A percentile compares a stretch with the other conserved stretches of the same genome.
These are phyloP conservation scores for Cladophialophora psammophila DNA, from an alignment of 2,329 filamentous ascomycete species.

Conservation along the genomic window DNA sequence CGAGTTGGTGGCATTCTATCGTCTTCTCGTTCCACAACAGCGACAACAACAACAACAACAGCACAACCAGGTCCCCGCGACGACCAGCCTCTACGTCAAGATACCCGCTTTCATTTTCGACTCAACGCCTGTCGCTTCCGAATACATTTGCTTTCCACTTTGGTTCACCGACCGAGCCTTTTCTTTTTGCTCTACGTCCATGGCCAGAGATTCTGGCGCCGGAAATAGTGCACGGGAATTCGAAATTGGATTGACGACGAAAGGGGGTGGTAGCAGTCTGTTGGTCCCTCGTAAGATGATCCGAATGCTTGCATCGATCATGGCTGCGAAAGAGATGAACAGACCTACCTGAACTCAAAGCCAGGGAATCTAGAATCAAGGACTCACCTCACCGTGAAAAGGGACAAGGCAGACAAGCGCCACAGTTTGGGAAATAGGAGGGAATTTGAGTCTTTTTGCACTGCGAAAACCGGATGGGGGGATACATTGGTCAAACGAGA, in stretches of 20 bases:
- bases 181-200: conserved; percentile 17
- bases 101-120: conserved; percentile 15
- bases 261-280: not conserved
- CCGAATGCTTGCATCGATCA: conserved; percentile 14
- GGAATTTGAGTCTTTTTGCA: conserved; percentile 24
- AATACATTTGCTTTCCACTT: conserved; percentile 16
- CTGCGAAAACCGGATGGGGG: conserved; percentile 10
- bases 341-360: not conserved
- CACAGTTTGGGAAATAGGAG: conserved; percentile 16
- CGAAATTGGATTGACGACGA: not conserved
- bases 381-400: conserved; percentile 27
- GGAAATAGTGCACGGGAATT: conserved; percentile 13
- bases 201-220: conserved; percentile 15
- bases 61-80: not conserved
- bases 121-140: conserved; percentile 31
- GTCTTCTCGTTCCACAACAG: not conserved
- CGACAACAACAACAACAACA: not conserved
- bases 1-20: not conserved
- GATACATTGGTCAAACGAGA: conserved; percentile 19
- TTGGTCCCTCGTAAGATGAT: not conserved
- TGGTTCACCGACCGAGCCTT: conserved; percentile 7
- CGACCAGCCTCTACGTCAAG: conserved; percentile 10
- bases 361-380: conserved; percentile 11
- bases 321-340: not conserved
- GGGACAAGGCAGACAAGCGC: conserved; percentile 18